These are phyloP conservation scores for Schizosaccharomyces osmophilus DNA, from an alignment of 805 yeast genomes.

Conservation along the genomic window DNA sequence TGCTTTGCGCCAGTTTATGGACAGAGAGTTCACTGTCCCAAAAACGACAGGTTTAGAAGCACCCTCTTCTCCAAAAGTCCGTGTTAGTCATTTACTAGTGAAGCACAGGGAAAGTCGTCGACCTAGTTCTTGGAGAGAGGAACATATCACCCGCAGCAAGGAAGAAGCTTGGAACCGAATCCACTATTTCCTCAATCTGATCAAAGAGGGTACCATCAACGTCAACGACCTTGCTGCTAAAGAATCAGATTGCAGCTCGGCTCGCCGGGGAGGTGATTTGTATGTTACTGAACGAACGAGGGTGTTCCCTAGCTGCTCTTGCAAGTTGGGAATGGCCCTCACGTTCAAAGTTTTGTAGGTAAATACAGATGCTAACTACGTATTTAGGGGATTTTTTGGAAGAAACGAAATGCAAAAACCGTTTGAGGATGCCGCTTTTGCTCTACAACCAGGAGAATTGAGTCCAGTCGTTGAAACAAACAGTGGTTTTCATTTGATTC, in stretches of 20 bases:
- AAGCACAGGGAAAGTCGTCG: conserved; percentile 68
- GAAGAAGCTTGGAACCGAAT: conserved; percentile 54
- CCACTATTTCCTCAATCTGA: conserved; percentile 30
- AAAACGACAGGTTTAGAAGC: conserved; percentile 2
- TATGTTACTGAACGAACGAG: neutral
- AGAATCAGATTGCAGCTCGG: conserved; percentile 76
- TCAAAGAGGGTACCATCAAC: conserved; percentile 37
- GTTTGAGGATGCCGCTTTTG: conserved; percentile 74
- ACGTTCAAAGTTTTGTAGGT: neutral
- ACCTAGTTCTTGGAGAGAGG: conserved; percentile 77
- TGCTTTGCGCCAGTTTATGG: conserved; percentile 32
- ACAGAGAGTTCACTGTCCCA: conserved; percentile 13
- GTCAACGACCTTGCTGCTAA: conserved; percentile 52
- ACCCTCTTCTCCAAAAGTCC: conserved; percentile 23
- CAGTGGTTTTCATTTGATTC: conserved; percentile 74
- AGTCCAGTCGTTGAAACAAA: conserved; percentile 69
- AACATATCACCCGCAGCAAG: conserved; percentile 48
- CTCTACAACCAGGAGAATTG: conserved; percentile 55
- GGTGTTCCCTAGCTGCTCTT: neutral
- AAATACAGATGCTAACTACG: neutral
- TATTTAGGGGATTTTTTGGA: conserved; percentile 40
- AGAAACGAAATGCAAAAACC: conserved; percentile 87
- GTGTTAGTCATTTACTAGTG: conserved; percentile 59
- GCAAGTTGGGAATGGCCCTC: neutral
- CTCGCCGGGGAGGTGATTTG: conserved; percentile 70